These are phyloP conservation scores for Boletales sp. DNA, from an alignment of 768 basidiomycete species.

Conservation along the genomic window DNA sequence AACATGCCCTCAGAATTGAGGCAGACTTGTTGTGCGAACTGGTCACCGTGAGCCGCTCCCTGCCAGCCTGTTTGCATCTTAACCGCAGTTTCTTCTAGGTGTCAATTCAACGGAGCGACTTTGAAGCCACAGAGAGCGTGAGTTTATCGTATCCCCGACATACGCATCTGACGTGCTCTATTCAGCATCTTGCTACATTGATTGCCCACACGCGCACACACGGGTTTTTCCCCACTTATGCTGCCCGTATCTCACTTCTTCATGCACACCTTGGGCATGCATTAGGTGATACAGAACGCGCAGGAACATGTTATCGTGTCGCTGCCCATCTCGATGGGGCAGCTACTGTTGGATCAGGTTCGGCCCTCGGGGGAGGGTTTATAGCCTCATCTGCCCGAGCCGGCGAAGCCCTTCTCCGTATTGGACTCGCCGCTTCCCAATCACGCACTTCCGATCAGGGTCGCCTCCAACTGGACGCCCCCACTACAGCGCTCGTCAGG, in stretches of 20 bases:
- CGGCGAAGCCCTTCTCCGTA: constrained; percentile 47
- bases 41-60: constrained; percentile 45
- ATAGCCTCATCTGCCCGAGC: constrained; percentile 47
- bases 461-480: constrained; percentile 12
- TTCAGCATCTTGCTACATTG: constrained; percentile 40
- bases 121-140: constrained; percentile 58
- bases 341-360: constrained; percentile 21
- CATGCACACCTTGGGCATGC: constrained; percentile 76
- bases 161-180: neutral
- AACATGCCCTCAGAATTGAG: constrained; percentile 55
- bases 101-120: constrained; percentile 65
- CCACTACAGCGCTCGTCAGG: constrained; percentile 18
- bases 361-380: constrained; percentile 32
- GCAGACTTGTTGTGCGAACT: constrained; percentile 73
- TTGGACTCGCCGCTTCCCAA: constrained; percentile 36
- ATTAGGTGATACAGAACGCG: constrained; percentile 48
- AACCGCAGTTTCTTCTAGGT: constrained; percentile 37
- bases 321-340: constrained; percentile 49
- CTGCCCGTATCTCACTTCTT: constrained; percentile 61
- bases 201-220: constrained; percentile 62
- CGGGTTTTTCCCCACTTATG: constrained; percentile 52
- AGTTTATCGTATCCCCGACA: constrained; percentile 7
- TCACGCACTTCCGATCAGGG: constrained; percentile 4
- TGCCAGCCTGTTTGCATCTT: neutral
- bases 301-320: constrained; percentile 59